Base-by-base conservation (phyloP, 768 basidiomycete genomes). In the Royoungia palumana region DNA sequence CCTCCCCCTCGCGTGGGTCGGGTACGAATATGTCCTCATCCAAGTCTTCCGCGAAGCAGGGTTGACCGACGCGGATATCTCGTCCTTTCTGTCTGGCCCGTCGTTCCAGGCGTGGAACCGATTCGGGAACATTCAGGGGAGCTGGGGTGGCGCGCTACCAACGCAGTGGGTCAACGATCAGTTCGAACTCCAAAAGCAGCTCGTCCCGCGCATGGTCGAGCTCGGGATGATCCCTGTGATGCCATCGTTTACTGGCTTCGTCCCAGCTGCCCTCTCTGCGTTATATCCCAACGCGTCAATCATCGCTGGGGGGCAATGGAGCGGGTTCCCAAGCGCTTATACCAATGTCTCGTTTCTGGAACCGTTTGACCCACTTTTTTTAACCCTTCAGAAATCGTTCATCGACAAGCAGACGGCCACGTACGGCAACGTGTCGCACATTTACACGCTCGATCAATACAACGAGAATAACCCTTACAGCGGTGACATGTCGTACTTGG, bases 371-470 rank as follows among this genome's bases (percentile, higher is more conserved):
- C 62, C 67, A 13, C 64, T 74, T 28, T 74, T 70, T 44, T 16
- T 54, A 3, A 64, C 59, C 20, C 51, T 74, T 28, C 72, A 74
- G 47, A 61, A 59, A 36, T 64, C 65, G 8, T 73, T 74, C 57
- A 71, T 74, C 44, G 37, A 59, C 5, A 73, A 73, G 51, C 72
- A 73, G 54, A 46, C 53, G 13, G 63, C 61, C 10, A 67, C 67
- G 0, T 74, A 71, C 42, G 73, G 73, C 7, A 62, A 65, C 38
- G 51, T 71, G 24, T 65, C 72, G 16, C 72, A 74, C 41, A 61
- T 73, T 44, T 74, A 74, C 48, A 72, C 73, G n/a, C 67, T 74
- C 30, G 72, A 74, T 54, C 72, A 72, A 44, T 73, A 73, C 60
- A 73, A 73, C 60, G 72, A 74, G 57, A 74, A 70, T 48, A 54